Evolutionary conservation across 805 yeast genomes (phyloP).

Genomic region (Saturnispora galanensis): DNA sequence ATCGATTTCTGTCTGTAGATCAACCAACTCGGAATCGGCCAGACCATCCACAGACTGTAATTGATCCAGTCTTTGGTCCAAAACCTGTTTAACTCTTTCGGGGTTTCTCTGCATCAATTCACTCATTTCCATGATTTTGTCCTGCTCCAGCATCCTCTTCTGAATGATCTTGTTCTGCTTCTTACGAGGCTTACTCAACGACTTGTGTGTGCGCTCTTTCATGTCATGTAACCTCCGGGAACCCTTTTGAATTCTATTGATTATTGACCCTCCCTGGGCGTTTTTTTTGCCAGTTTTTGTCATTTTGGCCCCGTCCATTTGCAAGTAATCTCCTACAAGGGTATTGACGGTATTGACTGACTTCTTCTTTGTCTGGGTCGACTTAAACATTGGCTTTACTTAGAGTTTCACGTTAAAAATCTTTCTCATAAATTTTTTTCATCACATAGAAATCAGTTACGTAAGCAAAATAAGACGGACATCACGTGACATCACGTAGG

Average conservation of each 20-base stretch:
- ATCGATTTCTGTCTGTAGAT: constrained; percentile 35
- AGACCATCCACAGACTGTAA: constrained; percentile 28
- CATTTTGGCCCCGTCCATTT: constrained; percentile 5
- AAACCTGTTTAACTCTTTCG: background rate
- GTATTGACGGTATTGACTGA: constrained; percentile 20
- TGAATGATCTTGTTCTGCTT: constrained; percentile 13
- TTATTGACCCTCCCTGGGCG: constrained; percentile 17
- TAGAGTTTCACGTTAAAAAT: background rate
- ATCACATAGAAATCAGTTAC: background rate
- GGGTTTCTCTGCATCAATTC: constrained; percentile 24
- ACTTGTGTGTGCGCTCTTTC: constrained; percentile 12
- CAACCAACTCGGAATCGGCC: constrained; percentile 30
- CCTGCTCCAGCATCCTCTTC: constrained; percentile 12
- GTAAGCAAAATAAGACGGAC: background rate
- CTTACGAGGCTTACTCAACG: no score
- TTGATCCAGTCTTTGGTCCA: constrained; percentile 18
- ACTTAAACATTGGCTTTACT: constrained; percentile 14
- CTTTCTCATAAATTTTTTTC: background rate
- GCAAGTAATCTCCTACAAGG: constrained; percentile 21
- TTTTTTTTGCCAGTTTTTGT: constrained; percentile 5
- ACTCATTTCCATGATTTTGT: constrained; percentile 17
- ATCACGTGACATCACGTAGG: no score
- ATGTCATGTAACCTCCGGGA: constrained; percentile 4
- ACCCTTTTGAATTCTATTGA: constrained; percentile 17
- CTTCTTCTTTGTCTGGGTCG: constrained; percentile 13